Percentiles rank a stretch among this genome's conserved stretches.
Conservation (phyloP, 306 rosid species). For the Cucurbita maxima region DNA sequence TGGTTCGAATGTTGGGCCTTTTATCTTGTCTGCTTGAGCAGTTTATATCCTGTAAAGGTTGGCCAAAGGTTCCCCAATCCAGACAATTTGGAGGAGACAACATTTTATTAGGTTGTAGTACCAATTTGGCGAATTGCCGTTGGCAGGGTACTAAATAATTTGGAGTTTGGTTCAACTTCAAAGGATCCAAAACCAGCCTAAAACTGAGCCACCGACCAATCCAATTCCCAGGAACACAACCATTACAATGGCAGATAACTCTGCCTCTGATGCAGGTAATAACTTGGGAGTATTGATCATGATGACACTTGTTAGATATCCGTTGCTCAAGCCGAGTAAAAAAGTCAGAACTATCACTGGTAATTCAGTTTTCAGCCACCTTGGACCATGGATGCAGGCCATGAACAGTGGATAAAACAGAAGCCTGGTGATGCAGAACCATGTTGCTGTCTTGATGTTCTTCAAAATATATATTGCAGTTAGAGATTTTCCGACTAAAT, state of each 20-base stretch:
- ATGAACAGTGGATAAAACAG: slow-evolving; percentile 73
- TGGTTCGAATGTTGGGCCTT: background rate
- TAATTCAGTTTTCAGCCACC: slow-evolving; percentile 58
- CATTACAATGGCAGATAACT: slow-evolving; percentile 73
- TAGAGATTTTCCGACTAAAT: slow-evolving; percentile 60
- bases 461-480: slow-evolving; percentile 54
- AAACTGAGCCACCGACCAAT: slow-evolving; percentile 68
- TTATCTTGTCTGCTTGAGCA: background rate
- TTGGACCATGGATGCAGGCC: slow-evolving; percentile 67
- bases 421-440: slow-evolving; percentile 48
- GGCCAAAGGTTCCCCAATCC: background rate
- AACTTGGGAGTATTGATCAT: slow-evolving; percentile 66
- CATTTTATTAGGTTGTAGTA: background rate
- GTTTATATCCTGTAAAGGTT: background rate
- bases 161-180: slow-evolving; percentile 15
- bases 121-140: background rate
- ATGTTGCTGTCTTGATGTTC: slow-evolving; percentile 39
- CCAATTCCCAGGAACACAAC: slow-evolving; percentile 67
- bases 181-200: slow-evolving; percentile 82
- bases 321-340: slow-evolving; percentile 72
- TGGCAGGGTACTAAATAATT: background rate
- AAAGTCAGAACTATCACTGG: slow-evolving; percentile 52
- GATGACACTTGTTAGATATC: slow-evolving; percentile 68
- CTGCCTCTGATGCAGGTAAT: slow-evolving; percentile 48
- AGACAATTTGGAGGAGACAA: background rate